Conservation (phyloP, 805 yeast species). For the Wickerhamomyces queroliae region DNA sequence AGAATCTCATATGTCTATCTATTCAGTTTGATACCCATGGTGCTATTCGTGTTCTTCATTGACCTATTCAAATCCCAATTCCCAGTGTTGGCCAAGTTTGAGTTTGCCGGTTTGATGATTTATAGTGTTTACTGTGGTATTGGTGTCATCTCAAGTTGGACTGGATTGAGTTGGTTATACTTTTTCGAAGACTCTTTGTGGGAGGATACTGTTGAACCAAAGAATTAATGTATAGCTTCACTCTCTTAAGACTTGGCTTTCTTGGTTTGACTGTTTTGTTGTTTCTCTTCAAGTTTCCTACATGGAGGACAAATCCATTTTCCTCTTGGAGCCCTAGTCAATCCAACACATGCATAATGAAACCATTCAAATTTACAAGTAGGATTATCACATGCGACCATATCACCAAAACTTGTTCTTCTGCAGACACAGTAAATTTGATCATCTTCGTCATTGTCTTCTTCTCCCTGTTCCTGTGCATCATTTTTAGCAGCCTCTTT, state of each 20-base stretch:
- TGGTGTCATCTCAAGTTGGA: conserved; percentile 85
- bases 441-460: conserved; percentile 12
- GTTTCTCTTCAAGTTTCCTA: conserved; percentile 7
- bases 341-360: conserved; percentile 72
- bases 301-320: conserved; percentile 69
- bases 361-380: conserved; percentile 75
- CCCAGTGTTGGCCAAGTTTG: conserved; percentile 48
- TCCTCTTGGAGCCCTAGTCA: conserved; percentile 53
- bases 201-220: conserved; percentile 23
- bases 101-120: conserved; percentile 75
- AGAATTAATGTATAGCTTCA: not conserved
- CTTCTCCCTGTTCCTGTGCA: not conserved
- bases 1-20: conserved; percentile 63
- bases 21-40: conserved; percentile 61
- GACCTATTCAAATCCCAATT: conserved; percentile 53
- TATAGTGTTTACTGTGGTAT: conserved; percentile 81
- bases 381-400: conserved; percentile 87
- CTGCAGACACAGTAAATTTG: conserved; percentile 41
- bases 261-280: conserved; percentile 1
- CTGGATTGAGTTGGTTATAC: conserved; percentile 83
- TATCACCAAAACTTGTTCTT: conserved; percentile 53
- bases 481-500: no score
- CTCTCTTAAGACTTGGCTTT: not conserved
- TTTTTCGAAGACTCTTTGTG: conserved; percentile 76
- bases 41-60: conserved; percentile 38